Evolutionary conservation across 2,329 filamentous ascomycete genomes (phyloP), one percentile per base, ranked within the genome.

Genomic region (Mariannaea sp.): DNA sequence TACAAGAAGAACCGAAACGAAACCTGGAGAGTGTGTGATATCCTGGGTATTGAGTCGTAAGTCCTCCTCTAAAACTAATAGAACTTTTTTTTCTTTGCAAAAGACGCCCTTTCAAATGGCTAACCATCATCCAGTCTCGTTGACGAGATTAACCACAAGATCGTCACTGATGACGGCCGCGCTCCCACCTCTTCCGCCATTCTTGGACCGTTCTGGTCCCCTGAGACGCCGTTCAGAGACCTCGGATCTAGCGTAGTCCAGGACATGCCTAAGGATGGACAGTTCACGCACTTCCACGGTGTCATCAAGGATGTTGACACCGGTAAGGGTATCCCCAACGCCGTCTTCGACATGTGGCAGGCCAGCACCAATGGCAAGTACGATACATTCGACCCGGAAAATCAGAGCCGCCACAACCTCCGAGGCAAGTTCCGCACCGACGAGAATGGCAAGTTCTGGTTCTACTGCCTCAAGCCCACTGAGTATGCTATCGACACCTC

Each of bases 331-430:
- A 85, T 91, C 65, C 80, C 79, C 49, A 77, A 79, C 65, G 87
- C 87, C 62, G 84, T 89, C 59, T 84, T 91, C 65, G 88, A 91
- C 69, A 87, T 90, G 76, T 91, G 88, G 88, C 86, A 91, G 70
- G 87, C 88, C 44, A 87, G 82, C 60, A 78, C 85, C 71, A 90
- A 90, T 75, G 87, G 87, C 70, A 85, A 86, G 69, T 90, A 90
- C 77, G 86, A 89, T 68, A 84, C 88, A 79, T 86, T 89, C 72
- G 88, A 90, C 71, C 86, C 86, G 1, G 80, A 85, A 51, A 84
- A 84, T 74, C 87, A 90, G 77, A 74, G 75, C 43, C 82, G 83
- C 68, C 88, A 90, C 80, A 91, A 91, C 77, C 79, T 90, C 35
- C 82, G 88, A 36, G 88, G 88, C 70, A 90, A 90, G 76, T 90